These are phyloP conservation scores for Ormosia semicastrata DNA, from an alignment of 306 rosid genomes.

Conservation along the genomic window DNA sequence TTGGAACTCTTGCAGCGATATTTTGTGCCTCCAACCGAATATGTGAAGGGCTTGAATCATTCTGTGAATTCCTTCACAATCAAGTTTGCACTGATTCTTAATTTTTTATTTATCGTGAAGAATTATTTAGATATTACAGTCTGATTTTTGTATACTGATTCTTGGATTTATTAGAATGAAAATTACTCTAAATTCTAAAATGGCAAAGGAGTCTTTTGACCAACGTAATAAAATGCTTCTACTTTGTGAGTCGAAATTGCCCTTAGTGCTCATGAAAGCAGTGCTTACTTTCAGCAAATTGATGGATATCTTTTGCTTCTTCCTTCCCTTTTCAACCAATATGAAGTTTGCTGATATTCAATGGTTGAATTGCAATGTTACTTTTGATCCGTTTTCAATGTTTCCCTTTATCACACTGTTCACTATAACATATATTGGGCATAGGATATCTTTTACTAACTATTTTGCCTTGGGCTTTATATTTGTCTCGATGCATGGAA, in stretches of 20 bases:
- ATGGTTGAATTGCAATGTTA: not conserved
- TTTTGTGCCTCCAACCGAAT: constrained; percentile 35
- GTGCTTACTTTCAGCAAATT: not conserved
- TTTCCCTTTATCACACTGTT: not conserved
- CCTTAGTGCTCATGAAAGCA: not conserved
- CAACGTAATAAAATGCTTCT: not conserved
- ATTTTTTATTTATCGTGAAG: constrained; percentile 6
- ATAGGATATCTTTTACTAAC: not conserved
- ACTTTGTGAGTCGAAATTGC: not conserved
- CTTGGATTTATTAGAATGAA: not conserved
- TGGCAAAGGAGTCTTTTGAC: not conserved
- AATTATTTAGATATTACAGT: constrained; percentile 7
- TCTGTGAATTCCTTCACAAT: constrained; percentile 56
- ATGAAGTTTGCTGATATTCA: not conserved
- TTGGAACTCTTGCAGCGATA: constrained; percentile 57
- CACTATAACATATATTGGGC: not conserved
- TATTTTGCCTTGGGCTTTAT: not conserved
- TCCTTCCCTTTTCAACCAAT: not conserved
- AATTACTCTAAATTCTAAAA: not conserved
- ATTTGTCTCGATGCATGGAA: not conserved
- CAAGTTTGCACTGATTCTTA: constrained; percentile 54
- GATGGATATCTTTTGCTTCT: not conserved
- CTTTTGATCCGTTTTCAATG: not conserved
- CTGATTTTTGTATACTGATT: not conserved
- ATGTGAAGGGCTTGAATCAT: constrained; percentile 31